Conservation (phyloP, 768 basidiomycete species). For the Termitomyces sp. region DNA sequence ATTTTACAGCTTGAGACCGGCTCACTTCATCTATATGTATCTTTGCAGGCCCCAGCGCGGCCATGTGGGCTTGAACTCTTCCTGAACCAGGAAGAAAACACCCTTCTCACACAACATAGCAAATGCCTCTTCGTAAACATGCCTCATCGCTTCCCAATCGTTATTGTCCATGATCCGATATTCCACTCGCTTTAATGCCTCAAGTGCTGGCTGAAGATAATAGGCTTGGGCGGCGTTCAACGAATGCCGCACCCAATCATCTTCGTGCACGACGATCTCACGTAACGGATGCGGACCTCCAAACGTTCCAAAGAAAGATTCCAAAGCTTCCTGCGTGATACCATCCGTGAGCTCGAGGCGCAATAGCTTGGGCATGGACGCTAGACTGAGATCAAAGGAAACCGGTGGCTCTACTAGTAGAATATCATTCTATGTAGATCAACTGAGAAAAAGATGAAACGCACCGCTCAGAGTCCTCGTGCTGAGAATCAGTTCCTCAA, state of each 20-base stretch:
- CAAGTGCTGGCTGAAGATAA: conserved; percentile 1
- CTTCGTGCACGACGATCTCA: conserved; percentile 4
- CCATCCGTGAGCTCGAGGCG: conserved; percentile 1
- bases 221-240: background rate
- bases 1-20: background rate
- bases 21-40: background rate
- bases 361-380: background rate
- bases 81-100: background rate
- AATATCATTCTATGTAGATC: background rate
- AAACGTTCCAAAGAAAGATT: background rate
- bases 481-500: background rate
- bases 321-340: background rate
- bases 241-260: background rate
- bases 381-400: background rate
- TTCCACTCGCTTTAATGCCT: background rate
- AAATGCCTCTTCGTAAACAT: background rate
- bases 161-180: background rate
- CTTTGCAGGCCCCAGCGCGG: background rate
- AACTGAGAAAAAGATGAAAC: background rate
- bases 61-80: background rate
- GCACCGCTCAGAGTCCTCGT: background rate
- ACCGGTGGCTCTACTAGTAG: background rate
- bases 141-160: background rate
- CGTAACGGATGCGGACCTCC: background rate
- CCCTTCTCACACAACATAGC: background rate